Evolutionary conservation across 2,329 filamentous ascomycete species (phyloP).

Genomic region (Beauveria asiatica): DNA sequence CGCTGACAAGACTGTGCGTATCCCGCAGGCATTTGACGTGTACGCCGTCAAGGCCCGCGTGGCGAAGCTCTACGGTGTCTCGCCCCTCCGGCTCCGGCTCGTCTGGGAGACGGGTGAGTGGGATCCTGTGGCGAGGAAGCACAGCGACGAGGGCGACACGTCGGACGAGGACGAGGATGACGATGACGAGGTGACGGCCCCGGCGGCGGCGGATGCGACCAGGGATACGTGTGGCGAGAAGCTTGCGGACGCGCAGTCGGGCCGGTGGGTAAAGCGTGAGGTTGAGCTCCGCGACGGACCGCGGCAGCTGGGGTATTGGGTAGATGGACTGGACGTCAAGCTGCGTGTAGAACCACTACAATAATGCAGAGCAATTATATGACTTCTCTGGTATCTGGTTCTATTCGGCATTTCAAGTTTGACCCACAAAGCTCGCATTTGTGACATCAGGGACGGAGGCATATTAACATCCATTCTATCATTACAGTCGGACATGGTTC

Average conservation of each 20-base stretch:
- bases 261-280: constrained; percentile 66
- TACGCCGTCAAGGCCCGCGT: constrained; percentile 77
- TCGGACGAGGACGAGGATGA: constrained; percentile 36
- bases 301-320: constrained; percentile 71
- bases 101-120: constrained; percentile 88
- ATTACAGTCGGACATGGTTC: too few species aligned
- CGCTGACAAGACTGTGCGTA: constrained; percentile 31
- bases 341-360: constrained; percentile 56
- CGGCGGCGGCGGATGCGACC: constrained; percentile 3
- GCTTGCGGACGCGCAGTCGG: constrained; percentile 29
- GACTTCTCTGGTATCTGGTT: neutral
- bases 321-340: constrained; percentile 63
- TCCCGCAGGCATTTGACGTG: constrained; percentile 71
- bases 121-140: constrained; percentile 64
- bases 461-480: too few species aligned
- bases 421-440: too few species aligned
- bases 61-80: constrained; percentile 57
- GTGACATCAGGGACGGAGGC: too few species aligned
- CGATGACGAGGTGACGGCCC: neutral
- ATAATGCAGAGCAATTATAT: constrained; percentile 10
- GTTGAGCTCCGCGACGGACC: constrained; percentile 73
- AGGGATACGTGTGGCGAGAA: constrained; percentile 18
- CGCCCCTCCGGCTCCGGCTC: constrained; percentile 56
- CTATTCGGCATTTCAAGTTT: too few species aligned
- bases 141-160: constrained; percentile 44